Percentiles rank a stretch among this genome's conserved stretches.
phyloP scores from a whole-genome alignment of 208 protist genomes.

The Crithidia brevicula region DNA sequence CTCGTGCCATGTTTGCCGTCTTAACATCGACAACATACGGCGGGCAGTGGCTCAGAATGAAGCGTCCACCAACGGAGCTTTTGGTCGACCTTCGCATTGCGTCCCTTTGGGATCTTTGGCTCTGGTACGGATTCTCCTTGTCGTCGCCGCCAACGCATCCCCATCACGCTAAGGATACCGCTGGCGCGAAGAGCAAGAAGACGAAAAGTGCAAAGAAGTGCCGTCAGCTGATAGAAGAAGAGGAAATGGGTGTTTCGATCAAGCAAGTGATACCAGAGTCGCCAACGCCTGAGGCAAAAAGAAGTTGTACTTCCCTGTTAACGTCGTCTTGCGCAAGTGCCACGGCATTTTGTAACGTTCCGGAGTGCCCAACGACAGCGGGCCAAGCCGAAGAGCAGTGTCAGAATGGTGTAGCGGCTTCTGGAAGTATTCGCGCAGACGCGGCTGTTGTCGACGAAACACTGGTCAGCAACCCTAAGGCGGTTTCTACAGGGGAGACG shows the following conservation, averaged over 20 bases:
- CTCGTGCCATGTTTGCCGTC: background rate
- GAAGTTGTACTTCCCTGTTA: too few species aligned
- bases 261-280: background rate
- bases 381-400: too few species aligned
- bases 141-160: background rate
- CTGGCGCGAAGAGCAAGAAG: background rate
- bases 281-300: background rate
- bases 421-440: too few species aligned
- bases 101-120: conserved; percentile 22
- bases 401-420: too few species aligned
- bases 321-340: too few species aligned
- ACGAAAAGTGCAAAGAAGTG: background rate
- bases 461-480: too few species aligned
- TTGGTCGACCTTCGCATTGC: conserved; percentile 20
- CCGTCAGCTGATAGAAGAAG: background rate
- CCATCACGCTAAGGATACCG: background rate
- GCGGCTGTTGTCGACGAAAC: too few species aligned
- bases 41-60: background rate
- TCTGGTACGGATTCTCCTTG: conserved; percentile 9
- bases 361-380: too few species aligned
- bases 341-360: too few species aligned
- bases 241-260: background rate
- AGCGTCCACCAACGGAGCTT: conserved; percentile 17
- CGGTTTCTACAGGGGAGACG: background rate
- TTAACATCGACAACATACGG: background rate